Conservation (phyloP, 2,329 filamentous ascomycete species). For the Furcasterigmium furcatum region DNA sequence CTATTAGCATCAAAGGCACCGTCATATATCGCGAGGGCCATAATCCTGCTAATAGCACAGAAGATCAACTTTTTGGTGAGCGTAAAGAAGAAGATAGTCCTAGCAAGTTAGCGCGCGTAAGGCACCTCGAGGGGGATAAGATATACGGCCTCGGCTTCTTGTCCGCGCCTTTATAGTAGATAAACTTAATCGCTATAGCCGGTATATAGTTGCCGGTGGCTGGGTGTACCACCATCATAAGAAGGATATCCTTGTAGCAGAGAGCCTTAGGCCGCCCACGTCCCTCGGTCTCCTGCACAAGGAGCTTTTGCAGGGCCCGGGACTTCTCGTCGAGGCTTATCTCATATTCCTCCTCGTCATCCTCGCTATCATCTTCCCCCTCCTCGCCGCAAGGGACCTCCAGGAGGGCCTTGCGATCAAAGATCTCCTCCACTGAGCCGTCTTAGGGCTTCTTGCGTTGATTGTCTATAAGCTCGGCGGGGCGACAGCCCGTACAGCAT, state of each 20-base stretch:
- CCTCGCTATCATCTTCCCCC: constrained; percentile 3
- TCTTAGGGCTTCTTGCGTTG: constrained; percentile 21
- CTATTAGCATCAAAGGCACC: constrained; percentile 17
- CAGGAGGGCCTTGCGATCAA: constrained; percentile 14
- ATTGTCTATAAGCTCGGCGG: constrained; percentile 22
- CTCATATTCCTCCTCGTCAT: constrained; percentile 10
- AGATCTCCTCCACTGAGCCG: constrained; percentile 18
- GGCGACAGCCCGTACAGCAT: constrained; percentile 20
- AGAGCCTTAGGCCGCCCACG: constrained; percentile 20
- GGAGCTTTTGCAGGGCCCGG: constrained; percentile 15
- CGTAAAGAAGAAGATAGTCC: constrained; percentile 23
- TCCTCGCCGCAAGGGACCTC: no score
- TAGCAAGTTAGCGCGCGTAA: constrained; percentile 9
- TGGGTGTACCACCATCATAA: constrained; percentile 23
- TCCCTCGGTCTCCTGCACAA: constrained; percentile 15
- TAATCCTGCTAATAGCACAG: constrained; percentile 17
- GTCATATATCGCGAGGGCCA: constrained; percentile 19
- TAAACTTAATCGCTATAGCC: constrained; percentile 24
- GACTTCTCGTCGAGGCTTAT: constrained; percentile 15
- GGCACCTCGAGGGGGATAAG: not conserved
- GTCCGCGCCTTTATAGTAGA: constrained; percentile 22
- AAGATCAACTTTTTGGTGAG: constrained; percentile 21
- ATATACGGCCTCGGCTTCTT: constrained; percentile 23
- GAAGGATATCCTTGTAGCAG: constrained; percentile 23
- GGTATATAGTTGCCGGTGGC: constrained; percentile 13